Percentiles rank a stretch among this genome's conserved stretches.
Conservation (phyloP, 1,284 basidiomycete genomes). For the Moniliella sp. region DNA sequence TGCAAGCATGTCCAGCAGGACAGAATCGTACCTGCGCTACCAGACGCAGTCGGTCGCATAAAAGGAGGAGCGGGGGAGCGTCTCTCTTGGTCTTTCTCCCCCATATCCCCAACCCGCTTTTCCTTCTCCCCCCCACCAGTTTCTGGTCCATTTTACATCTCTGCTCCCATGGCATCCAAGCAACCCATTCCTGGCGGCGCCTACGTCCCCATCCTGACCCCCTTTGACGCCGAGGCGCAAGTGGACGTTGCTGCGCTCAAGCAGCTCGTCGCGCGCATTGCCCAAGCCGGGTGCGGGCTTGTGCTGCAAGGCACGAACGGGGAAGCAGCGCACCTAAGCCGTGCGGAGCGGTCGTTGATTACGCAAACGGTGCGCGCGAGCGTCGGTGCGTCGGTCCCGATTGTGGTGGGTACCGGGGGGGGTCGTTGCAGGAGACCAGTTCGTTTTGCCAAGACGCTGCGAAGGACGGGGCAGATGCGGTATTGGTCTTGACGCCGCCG, state of each 20-base stretch:
- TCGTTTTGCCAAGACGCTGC: slow-evolving; percentile 53
- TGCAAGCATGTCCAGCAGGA: no score
- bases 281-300: slow-evolving; percentile 51
- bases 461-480: slow-evolving; percentile 57
- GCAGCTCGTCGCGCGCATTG: slow-evolving; percentile 50
- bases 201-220: slow-evolving; percentile 64
- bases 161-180: no score
- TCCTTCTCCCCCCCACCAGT: no score
- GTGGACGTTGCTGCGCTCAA: slow-evolving; percentile 54
- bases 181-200: slow-evolving; percentile 43
- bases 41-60: no score
- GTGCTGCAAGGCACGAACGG: slow-evolving; percentile 64
- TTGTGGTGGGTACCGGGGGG: slow-evolving; percentile 62
- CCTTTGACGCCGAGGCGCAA: slow-evolving; percentile 43
- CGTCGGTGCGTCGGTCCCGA: slow-evolving; percentile 44
- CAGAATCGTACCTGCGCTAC: no score
- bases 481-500: slow-evolving; percentile 59
- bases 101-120: no score
- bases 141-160: no score
- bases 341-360: slow-evolving; percentile 48
- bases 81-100: no score
- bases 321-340: slow-evolving; percentile 53
- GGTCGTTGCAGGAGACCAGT: slow-evolving; percentile 59
- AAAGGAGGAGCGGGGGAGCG: no score
- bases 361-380: slow-evolving; percentile 51